Evolutionary conservation across 371 early-diverging fungal genomes (phyloP).

Genomic region (Chytridium lagenaria): DNA sequence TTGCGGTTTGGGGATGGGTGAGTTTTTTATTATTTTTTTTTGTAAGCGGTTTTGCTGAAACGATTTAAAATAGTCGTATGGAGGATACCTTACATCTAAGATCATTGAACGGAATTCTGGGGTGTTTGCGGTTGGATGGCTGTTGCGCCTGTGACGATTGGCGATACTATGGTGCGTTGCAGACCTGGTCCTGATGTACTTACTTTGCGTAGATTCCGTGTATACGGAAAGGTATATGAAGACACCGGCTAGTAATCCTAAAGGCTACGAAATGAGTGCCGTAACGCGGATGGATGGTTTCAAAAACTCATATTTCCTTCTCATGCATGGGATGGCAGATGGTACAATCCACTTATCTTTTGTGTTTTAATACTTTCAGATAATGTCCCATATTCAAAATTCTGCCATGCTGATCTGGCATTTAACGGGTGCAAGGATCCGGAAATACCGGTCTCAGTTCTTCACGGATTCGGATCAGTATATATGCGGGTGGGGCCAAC

Average conservation of each 20-base stretch:
- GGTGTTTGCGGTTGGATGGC: slow-evolving; percentile 87
- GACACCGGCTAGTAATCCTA: slow-evolving; percentile 75
- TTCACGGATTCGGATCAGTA: slow-evolving; percentile 92
- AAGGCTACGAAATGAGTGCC: slow-evolving; percentile 81
- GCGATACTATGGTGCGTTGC: slow-evolving; percentile 70
- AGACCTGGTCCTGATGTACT: no score
- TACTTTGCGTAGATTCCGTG: slow-evolving; percentile 80
- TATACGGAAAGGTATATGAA: slow-evolving; percentile 98
- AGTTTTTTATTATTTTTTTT: not conserved
- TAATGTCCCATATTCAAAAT: slow-evolving; percentile 90
- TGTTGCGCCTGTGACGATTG: slow-evolving; percentile 98
- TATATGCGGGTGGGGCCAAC: slow-evolving; percentile 55
- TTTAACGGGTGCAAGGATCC: slow-evolving; percentile 74
- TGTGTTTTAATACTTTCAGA: no score
- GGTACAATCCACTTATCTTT: slow-evolving; percentile 54
- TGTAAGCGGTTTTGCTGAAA: not conserved
- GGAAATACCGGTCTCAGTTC: slow-evolving; percentile 79
- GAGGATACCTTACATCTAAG: slow-evolving; percentile 89
- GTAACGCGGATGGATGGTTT: slow-evolving; percentile 86
- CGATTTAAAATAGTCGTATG: slow-evolving; percentile 76
- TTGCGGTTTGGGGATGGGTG: slow-evolving; percentile 96
- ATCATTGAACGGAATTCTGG: slow-evolving; percentile 83
- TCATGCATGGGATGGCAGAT: slow-evolving; percentile 94
- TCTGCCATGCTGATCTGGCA: slow-evolving; percentile 76
- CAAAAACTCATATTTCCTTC: slow-evolving; percentile 72